These are phyloP conservation scores for Annulohypoxylon maeteangense DNA, from an alignment of 495 filamentous ascomycete species.

Conservation along the genomic window DNA sequence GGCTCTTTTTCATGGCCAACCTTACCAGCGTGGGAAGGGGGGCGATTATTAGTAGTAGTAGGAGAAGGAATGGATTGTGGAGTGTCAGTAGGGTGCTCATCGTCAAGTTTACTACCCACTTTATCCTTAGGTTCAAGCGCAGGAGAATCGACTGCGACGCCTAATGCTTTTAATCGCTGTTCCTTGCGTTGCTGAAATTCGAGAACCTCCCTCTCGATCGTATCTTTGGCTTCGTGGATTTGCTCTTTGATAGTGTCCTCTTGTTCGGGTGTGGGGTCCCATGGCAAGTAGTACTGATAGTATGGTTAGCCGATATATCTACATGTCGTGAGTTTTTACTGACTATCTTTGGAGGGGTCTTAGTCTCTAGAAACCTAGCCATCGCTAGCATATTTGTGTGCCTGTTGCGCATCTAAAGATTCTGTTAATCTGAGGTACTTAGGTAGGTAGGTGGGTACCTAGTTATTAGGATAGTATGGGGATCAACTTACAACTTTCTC, in stretches of 20 bases:
- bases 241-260: constrained; percentile 60
- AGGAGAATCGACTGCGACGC: constrained; percentile 41
- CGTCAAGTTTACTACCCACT: constrained; percentile 60
- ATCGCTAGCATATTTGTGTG: constrained; percentile 76
- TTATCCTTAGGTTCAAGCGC: constrained; percentile 42
- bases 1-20: constrained; percentile 56
- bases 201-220: constrained; percentile 56
- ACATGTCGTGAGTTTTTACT: constrained; percentile 42
- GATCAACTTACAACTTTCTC: constrained; percentile 73
- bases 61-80: constrained; percentile 48
- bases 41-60: constrained; percentile 46
- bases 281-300: constrained; percentile 86
- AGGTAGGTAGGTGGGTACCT: background rate
- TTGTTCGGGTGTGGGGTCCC: constrained; percentile 71
- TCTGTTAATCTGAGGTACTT: constrained; percentile 41
- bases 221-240: constrained; percentile 56
- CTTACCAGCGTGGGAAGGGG: constrained; percentile 48
- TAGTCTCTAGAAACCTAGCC: constrained; percentile 81
- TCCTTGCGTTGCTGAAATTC: constrained; percentile 57
- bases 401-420: constrained; percentile 76
- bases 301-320: constrained; percentile 41
- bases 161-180: constrained; percentile 45
- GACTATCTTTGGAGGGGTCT: constrained; percentile 80
- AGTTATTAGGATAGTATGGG: background rate
- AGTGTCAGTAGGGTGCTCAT: constrained; percentile 58